These are phyloP conservation scores for Haematococcus sp. DNA, from an alignment of 139 green algal species.

Conservation along the genomic window DNA sequence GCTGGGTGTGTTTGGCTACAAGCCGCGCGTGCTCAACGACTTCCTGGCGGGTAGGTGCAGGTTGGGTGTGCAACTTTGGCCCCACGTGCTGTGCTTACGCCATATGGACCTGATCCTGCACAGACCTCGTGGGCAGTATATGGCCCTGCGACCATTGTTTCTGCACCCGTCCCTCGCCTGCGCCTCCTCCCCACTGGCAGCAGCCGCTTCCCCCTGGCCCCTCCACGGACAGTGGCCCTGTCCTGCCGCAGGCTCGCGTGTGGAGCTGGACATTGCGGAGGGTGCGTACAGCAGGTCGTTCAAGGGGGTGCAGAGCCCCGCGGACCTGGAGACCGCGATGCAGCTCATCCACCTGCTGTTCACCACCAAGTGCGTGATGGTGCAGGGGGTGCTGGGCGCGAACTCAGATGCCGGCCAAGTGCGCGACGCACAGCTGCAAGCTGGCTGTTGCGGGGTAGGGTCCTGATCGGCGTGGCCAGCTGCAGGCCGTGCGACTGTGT, in stretches of 20 bases:
- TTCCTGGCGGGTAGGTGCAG: slow-evolving; percentile 58
- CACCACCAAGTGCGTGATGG: slow-evolving; percentile 29
- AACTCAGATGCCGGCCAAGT: too few relatives aligned
- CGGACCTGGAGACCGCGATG: slow-evolving; percentile 71
- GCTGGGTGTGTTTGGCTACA: slow-evolving; percentile 78
- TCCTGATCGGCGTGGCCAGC: too few relatives aligned
- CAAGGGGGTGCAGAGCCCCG: slow-evolving; percentile 57
- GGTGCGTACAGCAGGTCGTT: slow-evolving; percentile 68
- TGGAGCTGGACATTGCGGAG: slow-evolving; percentile 18
- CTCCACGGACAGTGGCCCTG: too few relatives aligned
- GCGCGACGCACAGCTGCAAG: too few relatives aligned
- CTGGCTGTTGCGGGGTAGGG: too few relatives aligned
- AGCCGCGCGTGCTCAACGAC: slow-evolving; percentile 63
- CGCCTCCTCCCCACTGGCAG: background rate
- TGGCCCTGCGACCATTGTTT: background rate
- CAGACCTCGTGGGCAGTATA: too few relatives aligned
- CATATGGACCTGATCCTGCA: too few relatives aligned
- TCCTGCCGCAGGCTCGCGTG: background rate
- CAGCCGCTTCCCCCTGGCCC: background rate
- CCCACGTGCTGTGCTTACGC: background rate
- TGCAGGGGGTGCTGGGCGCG: too few relatives aligned
- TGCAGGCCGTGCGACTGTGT: too few relatives aligned
- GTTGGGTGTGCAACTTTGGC: background rate
- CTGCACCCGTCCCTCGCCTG: background rate
- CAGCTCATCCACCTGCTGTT: slow-evolving; percentile 84